Percentiles rank a stretch among this genome's conserved stretches.
These are phyloP conservation scores for Starmerella stellata DNA, from an alignment of 805 yeast genomes.

Conservation along the genomic window DNA sequence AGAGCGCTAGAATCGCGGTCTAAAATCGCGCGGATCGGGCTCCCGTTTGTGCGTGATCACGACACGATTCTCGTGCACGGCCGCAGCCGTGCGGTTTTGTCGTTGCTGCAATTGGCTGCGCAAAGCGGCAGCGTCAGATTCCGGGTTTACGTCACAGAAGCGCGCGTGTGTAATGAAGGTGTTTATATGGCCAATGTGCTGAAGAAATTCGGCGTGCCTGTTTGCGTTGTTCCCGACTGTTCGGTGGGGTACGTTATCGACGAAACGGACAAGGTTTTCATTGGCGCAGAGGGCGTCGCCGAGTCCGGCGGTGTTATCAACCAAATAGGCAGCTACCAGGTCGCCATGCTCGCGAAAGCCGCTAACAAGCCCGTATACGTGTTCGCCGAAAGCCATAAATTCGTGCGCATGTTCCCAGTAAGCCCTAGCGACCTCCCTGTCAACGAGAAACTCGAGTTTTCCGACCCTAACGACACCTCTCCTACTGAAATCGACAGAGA, in stretches of 20 bases:
- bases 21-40: constrained; percentile 72
- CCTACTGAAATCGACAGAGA: constrained; percentile 18
- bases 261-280: constrained; percentile 78
- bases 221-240: constrained; percentile 70
- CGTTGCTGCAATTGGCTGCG: constrained; percentile 59
- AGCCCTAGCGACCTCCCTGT: constrained; percentile 80
- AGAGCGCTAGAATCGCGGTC: constrained; percentile 82
- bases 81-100: constrained; percentile 72
- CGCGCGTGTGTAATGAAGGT: constrained; percentile 70
- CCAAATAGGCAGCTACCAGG: constrained; percentile 78
- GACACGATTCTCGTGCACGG: constrained; percentile 81
- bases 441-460: constrained; percentile 29
- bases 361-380: constrained; percentile 88
- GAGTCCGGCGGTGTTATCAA: constrained; percentile 97
- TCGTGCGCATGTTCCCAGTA: constrained; percentile 87
- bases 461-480: constrained; percentile 20
- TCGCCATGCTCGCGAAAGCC: constrained; percentile 77
- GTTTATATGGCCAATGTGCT: constrained; percentile 50
- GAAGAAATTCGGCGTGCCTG: constrained; percentile 62
- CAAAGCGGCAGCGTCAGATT: constrained; percentile 53
- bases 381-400: constrained; percentile 86
- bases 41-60: constrained; percentile 80
- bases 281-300: constrained; percentile 98
- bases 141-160: constrained; percentile 81
- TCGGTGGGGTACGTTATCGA: constrained; percentile 88